Conservation (phyloP, 305 asterid genomes). For the Fraxinus baroniana region DNA sequence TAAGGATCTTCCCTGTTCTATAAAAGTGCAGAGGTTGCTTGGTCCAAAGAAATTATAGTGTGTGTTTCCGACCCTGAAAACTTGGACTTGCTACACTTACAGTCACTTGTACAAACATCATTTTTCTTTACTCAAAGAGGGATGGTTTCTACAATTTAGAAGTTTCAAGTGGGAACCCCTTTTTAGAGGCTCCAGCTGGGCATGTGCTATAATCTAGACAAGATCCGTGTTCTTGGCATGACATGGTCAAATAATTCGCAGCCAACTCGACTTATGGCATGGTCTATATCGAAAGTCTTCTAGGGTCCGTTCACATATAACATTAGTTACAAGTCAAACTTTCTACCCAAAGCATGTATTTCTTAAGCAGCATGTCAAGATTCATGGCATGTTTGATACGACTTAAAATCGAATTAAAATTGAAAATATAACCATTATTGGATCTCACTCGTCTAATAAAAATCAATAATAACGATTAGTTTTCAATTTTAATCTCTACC, state of each 20-base stretch:
- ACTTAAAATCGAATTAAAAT: too few relatives aligned
- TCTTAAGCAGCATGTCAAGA: background rate
- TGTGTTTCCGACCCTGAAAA: slow-evolving; percentile 34
- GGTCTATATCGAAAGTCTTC: background rate
- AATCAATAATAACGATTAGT: too few relatives aligned
- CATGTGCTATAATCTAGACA: background rate
- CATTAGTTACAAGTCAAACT: background rate
- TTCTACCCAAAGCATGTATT: background rate
- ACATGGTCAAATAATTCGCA: background rate
- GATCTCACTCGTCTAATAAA: too few relatives aligned
- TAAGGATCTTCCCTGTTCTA: slow-evolving; percentile 4
- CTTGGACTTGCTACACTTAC: background rate
- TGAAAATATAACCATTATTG: too few relatives aligned
- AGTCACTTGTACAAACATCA: too few relatives aligned
- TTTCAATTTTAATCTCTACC: too few relatives aligned
- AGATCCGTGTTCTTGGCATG: background rate
- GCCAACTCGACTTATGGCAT: background rate
- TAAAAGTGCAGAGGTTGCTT: slow-evolving; percentile 38
- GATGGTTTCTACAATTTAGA: background rate
- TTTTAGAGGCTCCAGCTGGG: background rate
- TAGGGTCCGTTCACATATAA: background rate
- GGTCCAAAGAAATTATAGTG: slow-evolving; percentile 36
- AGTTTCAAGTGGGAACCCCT: background rate
- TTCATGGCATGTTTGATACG: background rate
- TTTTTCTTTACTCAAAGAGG: background rate